Evolutionary conservation across 768 basidiomycete species (phyloP).

Genomic region (Fomitopsis serialis): DNA sequence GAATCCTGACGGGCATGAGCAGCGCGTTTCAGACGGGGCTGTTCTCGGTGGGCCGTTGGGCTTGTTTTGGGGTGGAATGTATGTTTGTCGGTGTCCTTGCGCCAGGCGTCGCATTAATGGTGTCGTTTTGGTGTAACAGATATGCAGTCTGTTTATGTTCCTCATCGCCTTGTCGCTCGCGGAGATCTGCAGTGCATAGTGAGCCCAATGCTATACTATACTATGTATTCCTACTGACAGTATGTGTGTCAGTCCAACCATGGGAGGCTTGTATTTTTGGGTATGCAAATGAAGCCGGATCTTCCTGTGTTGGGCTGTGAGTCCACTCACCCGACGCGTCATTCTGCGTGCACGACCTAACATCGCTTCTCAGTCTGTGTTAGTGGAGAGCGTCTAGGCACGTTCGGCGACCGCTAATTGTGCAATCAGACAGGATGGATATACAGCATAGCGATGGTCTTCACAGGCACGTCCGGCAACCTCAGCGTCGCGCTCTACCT

Average conservation of each 20-base stretch:
- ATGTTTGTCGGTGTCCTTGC: conserved; percentile 9
- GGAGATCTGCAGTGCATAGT: conserved; percentile 57
- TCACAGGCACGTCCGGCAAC: conserved; percentile 56
- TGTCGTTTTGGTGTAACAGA: conserved; percentile 21
- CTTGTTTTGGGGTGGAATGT: conserved; percentile 65
- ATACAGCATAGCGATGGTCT: conserved; percentile 55
- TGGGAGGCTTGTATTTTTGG: conserved; percentile 61
- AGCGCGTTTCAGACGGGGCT: conserved; percentile 55
- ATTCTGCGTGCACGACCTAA: not conserved
- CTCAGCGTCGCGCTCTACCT: conserved; percentile 50
- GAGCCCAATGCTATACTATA: conserved; percentile 14
- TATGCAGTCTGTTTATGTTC: conserved; percentile 55
- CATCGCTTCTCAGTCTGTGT: conserved; percentile 6
- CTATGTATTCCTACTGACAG: not conserved
- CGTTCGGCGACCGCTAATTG: not conserved
- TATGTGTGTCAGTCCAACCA: conserved; percentile 35
- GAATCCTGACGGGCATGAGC: conserved; percentile 56
- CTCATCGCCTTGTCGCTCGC: conserved; percentile 51
- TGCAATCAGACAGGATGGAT: conserved; percentile 46
- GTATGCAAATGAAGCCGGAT: conserved; percentile 56
- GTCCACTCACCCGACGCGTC: conserved; percentile 9
- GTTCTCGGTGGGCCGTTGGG: conserved; percentile 53
- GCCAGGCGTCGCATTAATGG: not conserved
- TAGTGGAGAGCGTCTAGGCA: not conserved
- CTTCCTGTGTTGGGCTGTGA: conserved; percentile 47